phyloP scores from a whole-genome alignment of 2,329 filamentous ascomycete species.

The Periconia macrospinosa region DNA sequence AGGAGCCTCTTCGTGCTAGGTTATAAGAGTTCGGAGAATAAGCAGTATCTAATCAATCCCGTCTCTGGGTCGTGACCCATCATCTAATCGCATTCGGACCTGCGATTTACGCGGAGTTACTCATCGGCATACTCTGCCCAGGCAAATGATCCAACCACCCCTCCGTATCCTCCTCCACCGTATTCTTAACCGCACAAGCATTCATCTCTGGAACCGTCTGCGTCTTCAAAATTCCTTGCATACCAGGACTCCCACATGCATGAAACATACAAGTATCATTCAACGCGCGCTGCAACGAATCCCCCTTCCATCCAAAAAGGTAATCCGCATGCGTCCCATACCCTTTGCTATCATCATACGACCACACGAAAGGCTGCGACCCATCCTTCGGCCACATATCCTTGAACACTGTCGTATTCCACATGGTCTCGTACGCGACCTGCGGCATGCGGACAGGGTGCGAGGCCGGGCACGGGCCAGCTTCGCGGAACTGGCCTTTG shows the following conservation, averaged over 20 bases:
- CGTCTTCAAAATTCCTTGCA: slow-evolving; percentile 18
- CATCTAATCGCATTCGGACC: background rate
- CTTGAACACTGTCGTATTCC: slow-evolving; percentile 30
- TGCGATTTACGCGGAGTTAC: background rate
- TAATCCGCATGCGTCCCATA: slow-evolving; percentile 36
- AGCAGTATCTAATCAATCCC: background rate
- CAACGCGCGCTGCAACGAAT: slow-evolving; percentile 29
- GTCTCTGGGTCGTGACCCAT: too few species aligned
- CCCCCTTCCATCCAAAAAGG: slow-evolving; percentile 32
- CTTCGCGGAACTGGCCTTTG: slow-evolving; percentile 21
- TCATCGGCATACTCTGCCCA: slow-evolving; percentile 1
- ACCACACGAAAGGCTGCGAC: slow-evolving; percentile 29
- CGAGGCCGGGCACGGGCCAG: slow-evolving; percentile 26
- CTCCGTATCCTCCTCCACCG: slow-evolving; percentile 25
- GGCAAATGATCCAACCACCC: slow-evolving; percentile 20
- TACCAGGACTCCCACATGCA: slow-evolving; percentile 20
- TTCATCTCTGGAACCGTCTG: slow-evolving; percentile 24
- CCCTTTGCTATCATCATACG: slow-evolving; percentile 27
- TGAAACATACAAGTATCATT: slow-evolving; percentile 25
- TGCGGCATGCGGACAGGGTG: slow-evolving; percentile 36
- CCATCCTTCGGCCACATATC: slow-evolving; percentile 32
- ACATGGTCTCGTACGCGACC: slow-evolving; percentile 34
- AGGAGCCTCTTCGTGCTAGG: background rate
- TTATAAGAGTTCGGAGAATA: background rate
- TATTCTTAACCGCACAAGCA: slow-evolving; percentile 24